Evolutionary conservation across 306 rosid species (phyloP).

Genomic region (Pterocarpus santalinus): DNA sequence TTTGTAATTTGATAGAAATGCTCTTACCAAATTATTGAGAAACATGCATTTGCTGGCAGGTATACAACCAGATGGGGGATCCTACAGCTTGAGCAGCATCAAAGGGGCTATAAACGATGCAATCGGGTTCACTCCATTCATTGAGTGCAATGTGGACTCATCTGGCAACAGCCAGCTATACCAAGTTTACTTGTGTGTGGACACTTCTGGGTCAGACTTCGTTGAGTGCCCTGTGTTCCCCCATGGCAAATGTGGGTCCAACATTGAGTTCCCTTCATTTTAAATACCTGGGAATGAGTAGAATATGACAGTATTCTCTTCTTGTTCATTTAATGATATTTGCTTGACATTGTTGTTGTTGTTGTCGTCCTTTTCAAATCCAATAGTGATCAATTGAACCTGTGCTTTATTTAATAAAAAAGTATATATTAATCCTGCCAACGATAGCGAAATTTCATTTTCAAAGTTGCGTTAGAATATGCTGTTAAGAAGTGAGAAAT

Average conservation of each 20-base stretch:
- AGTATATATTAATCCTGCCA: neutral
- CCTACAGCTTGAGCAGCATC: conserved; percentile 56
- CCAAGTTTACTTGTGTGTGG: conserved; percentile 66
- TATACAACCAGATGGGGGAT: conserved; percentile 57
- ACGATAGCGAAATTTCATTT: too few relatives aligned
- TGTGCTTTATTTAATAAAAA: neutral
- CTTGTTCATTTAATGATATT: neutral
- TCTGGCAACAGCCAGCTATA: conserved; percentile 58
- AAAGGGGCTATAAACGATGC: conserved; percentile 50
- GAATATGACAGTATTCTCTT: neutral
- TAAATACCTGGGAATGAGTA: conserved; percentile 17
- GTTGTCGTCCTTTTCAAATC: neutral
- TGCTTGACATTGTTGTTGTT: neutral
- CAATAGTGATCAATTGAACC: conserved; percentile 1
- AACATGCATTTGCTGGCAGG: conserved; percentile 44
- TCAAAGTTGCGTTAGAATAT: too few relatives aligned
- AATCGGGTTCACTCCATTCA: conserved; percentile 50
- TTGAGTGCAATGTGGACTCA: conserved; percentile 64
- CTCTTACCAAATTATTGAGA: neutral
- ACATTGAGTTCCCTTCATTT: conserved; percentile 64
- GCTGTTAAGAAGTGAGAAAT: too few relatives aligned
- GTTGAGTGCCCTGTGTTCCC: conserved; percentile 67
- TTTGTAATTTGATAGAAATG: neutral
- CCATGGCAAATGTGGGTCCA: conserved; percentile 43
- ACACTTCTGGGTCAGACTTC: conserved; percentile 50